Percentiles rank a stretch among this genome's conserved stretches.
Conservation (phyloP, 192 early-diverging fungal genomes). For the Backusella circina region DNA sequence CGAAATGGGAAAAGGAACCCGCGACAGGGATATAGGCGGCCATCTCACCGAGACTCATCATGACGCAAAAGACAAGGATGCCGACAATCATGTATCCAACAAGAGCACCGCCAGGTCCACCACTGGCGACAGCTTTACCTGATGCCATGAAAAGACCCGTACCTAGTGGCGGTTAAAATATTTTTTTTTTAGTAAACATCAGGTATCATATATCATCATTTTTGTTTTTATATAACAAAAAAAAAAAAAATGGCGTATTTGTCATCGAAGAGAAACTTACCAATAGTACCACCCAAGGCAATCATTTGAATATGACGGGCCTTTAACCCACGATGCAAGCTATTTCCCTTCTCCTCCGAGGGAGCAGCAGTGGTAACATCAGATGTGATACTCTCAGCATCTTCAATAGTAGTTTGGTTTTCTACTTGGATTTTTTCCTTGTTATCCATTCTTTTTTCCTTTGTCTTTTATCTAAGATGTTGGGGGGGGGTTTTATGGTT, state of each 20-base stretch:
- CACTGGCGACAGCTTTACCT: constrained; percentile 60
- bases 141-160: constrained; percentile 77
- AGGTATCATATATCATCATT: neutral
- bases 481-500: neutral
- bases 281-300: constrained; percentile 36
- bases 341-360: neutral
- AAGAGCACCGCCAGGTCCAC: constrained; percentile 72
- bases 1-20: constrained; percentile 78
- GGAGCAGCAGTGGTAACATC: neutral
- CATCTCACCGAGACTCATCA: constrained; percentile 81
- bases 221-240: neutral
- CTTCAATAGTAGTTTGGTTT: neutral
- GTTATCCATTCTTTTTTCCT: too few relatives aligned
- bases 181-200: neutral
- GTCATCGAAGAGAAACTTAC: constrained; percentile 28
- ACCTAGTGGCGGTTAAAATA: constrained; percentile 25
- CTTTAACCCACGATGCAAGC: constrained; percentile 24
- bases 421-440: constrained; percentile 9
- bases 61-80: constrained; percentile 57
- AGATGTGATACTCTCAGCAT: constrained; percentile 6
- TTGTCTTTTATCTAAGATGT: neutral
- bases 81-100: constrained; percentile 60
- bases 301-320: constrained; percentile 37
- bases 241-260: neutral
- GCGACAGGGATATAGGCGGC: constrained; percentile 72